Conservation (phyloP, 164 flowering plant species). For the Liquidambar formosana region DNA sequence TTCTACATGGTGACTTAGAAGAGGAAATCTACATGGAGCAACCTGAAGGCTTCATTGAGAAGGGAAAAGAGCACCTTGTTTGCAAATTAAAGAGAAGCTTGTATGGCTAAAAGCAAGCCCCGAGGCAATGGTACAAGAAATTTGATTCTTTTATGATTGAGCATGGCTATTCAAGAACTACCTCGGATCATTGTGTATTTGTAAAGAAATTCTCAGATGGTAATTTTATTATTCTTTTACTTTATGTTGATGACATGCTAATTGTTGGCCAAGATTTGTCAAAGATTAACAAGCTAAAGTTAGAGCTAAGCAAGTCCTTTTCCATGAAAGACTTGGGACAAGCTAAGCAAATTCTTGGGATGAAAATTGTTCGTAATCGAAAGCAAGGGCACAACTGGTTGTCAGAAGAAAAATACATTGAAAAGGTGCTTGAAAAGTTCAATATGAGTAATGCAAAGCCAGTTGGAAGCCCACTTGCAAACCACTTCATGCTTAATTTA, state of each 20-base stretch:
- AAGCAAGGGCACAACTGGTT: not conserved
- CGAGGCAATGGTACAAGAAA: not conserved
- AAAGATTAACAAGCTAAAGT: not conserved
- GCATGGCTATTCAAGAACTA: not conserved
- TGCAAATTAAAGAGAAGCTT: slow-evolving; percentile 7
- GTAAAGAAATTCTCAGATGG: not conserved
- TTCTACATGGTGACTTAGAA: not conserved
- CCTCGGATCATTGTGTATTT: not conserved
- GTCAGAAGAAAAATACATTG: slow-evolving; percentile 5
- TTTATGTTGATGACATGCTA: slow-evolving; percentile 3
- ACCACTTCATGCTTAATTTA: not conserved
- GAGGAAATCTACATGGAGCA: slow-evolving; percentile 3
- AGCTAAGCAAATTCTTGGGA: slow-evolving; percentile 10
- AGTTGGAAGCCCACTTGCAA: slow-evolving; percentile 1
- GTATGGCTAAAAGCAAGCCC: slow-evolving; percentile 11
- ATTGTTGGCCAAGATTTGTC: slow-evolving; percentile 1
- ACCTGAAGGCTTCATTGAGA: not conserved
- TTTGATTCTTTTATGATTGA: not conserved
- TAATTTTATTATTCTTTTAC: not conserved
- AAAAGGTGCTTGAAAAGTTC: not conserved
- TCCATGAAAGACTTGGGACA: not conserved
- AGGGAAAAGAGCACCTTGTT: slow-evolving; percentile 8
- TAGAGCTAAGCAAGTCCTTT: not conserved
- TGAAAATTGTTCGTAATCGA: not conserved
- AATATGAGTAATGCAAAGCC: not conserved